phyloP scores from a whole-genome alignment of 139 green algal genomes.

The Chlamydomonas urium region DNA sequence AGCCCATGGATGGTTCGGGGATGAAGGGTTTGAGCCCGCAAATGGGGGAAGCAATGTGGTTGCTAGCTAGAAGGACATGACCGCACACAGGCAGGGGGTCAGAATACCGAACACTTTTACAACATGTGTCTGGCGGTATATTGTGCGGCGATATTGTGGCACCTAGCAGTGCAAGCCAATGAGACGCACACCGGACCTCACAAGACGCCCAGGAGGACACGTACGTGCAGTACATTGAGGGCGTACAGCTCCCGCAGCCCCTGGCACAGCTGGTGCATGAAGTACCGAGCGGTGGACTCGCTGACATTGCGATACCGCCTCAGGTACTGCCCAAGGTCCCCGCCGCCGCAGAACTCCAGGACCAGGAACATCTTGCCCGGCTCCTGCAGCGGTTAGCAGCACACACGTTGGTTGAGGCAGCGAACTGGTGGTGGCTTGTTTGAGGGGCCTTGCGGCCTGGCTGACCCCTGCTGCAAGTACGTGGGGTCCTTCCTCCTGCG shows the following conservation, averaged over 20 bases:
- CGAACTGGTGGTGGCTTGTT: background rate
- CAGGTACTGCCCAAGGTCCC: conserved; percentile 84
- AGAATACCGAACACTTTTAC: background rate
- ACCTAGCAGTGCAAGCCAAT: too few species aligned
- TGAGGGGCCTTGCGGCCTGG: background rate
- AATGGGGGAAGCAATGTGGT: too few species aligned
- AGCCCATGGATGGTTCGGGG: background rate
- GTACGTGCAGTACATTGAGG: conserved; percentile 85
- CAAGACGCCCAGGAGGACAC: too few species aligned
- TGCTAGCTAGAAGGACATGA: too few species aligned
- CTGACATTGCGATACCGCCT: conserved; percentile 42
- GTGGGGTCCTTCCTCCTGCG: background rate
- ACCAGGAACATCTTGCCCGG: conserved; percentile 74
- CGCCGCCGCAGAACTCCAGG: conserved; percentile 90
- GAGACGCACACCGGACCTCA: too few species aligned
- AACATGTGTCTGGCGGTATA: background rate
- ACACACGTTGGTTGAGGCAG: background rate
- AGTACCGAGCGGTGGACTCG: conserved; percentile 61
- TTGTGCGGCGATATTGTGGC: background rate
- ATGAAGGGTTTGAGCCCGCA: too few species aligned
- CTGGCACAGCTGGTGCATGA: conserved; percentile 82
- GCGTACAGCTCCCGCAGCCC: conserved; percentile 80
- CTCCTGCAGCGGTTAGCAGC: conserved; percentile 31
- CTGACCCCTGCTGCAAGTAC: background rate
- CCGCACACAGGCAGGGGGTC: background rate